Evolutionary conservation across 176 grass and related monocot species (phyloP), one percentile per base, ranked within the genome.

Genomic region (Zea luxurians): DNA sequence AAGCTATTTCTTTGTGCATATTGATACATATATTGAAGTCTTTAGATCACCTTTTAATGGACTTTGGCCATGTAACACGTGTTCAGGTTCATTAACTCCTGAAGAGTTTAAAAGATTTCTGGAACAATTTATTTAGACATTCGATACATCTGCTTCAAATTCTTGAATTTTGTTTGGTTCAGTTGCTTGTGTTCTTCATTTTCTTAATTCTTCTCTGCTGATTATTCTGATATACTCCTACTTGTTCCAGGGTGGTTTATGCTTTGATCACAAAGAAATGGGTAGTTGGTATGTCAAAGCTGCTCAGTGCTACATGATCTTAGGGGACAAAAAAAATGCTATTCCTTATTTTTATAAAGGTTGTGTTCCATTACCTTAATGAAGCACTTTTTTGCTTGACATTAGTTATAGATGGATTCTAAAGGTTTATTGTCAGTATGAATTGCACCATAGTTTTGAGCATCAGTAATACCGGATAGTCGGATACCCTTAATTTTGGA

Each of bases 321-420:
- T 90, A 69, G 77, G 83, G 83, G 87, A 94, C 55, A 88, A 80
- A 64, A 75, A 63, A 62, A 88, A 92, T 71, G 91, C 95, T 52
- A 77, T 92, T 78, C 65, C 80, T 58, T 98, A 90, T 83, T 93
- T 94, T 66, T 90, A 92, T 69, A 83, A 88, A 98, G 92, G 92
- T 95, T 81, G 40, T 82, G 18, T 52, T 85, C 64, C n/a, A 45
- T 82, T 79, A 58, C 60, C 59, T 64, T 73, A 60, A 79, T 11
- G 18, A 57, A 54, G 18, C 66, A 61, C 35, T 61, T 84, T 12
- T 70, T 13, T 84, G 66, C 10, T 70, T 77, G 34, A 70, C n/a
- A 77, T 58, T 76, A 40, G 4, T 58, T 16, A 37, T 3, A 67
- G 40, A 76, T 37, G 58, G 16, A 69, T 8, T 50, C 6, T 34